A percentile compares a stretch with the other conserved stretches of the same genome.
Evolutionary conservation across 2,329 filamentous ascomycete genomes (phyloP).

Genomic region (Drechslerella coelobrocha): DNA sequence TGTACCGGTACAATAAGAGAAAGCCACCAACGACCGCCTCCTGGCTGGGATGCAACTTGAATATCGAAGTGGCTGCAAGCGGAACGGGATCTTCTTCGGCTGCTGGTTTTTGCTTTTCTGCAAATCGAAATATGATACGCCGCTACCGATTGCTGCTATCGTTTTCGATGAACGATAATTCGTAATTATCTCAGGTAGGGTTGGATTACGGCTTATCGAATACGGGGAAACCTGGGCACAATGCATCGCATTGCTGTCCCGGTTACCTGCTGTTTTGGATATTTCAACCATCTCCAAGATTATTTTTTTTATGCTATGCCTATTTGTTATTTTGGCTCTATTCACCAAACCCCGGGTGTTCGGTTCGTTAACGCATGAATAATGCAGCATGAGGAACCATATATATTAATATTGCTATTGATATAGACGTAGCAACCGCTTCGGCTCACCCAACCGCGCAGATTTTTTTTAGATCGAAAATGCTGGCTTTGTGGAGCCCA

Average conservation of each 20-base stretch:
- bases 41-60: not conserved
- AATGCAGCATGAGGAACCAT: too few species aligned
- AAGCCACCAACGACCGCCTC: constrained; percentile 6
- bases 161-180: too few species aligned
- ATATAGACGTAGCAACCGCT: not conserved
- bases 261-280: too few species aligned
- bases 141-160: too few species aligned
- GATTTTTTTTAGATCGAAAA: not conserved
- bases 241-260: too few species aligned
- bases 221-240: too few species aligned
- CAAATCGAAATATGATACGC: too few species aligned
- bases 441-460: constrained; percentile 1
- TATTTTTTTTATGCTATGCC: not conserved
- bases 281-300: too few species aligned
- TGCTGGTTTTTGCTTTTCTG: not conserved
- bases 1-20: constrained; percentile 36
- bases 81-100: constrained; percentile 28
- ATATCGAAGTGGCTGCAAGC: constrained; percentile 9
- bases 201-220: too few species aligned
- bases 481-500: not conserved
- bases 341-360: not conserved
- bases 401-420: not conserved
- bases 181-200: too few species aligned
- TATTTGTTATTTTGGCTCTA: not conserved
- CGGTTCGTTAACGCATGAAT: not conserved